Base-by-base conservation (phyloP, 2,329 filamentous ascomycete genomes). In the Madurella mycetomatis region DNA sequence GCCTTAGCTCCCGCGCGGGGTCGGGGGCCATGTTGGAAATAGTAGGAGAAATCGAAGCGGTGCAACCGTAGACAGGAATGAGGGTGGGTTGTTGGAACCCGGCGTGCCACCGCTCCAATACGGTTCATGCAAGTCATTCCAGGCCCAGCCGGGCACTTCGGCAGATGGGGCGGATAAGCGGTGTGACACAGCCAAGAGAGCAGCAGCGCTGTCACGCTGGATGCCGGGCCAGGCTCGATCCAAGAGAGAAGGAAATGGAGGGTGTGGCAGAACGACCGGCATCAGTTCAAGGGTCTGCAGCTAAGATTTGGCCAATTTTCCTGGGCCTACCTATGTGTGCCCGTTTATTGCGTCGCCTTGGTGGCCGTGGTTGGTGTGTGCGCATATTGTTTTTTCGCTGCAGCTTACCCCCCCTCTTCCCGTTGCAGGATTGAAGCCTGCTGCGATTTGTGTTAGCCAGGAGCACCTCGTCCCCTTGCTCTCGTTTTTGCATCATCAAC, bases 81-180 rank as follows among this genome's bases (percentile, higher is more conserved):
- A 25, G 25, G 25, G 25, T 25, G 25, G 25, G 25, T 25, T 25
- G 25, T 25, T 25, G 25, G 25, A 25, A 25, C 25, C 25, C 3
- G 3, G 25, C 4, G 25, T 25, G 25, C 25, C 13, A 5, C 31
- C 44, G 31, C 37, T 34, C 31, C 31, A 47, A n/a, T 9, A 17
- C 40, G 40, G 43, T 51, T 49, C 25, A 55, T 55, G 56, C 49
- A 53, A 50, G 47, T 55, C 51, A 55, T 55, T 3, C 17, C 40
- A 25, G 9, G 15, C 31, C 37, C 49, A 39, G 41, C 16, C 42
- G 57, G 54, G 2, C 48, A 39, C n/a, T 44, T 57, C 57, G 57
- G 57, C 54, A 57, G 56, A 57, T 57, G 57, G 32, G 25, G 32
- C 52, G 49, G 56, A 59, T 59, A 49, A 42, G 57, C 54, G 57